Evolutionary conservation across 352 stramenopile species (phyloP).

Genomic region (Phytophthora fragariaefolia): DNA sequence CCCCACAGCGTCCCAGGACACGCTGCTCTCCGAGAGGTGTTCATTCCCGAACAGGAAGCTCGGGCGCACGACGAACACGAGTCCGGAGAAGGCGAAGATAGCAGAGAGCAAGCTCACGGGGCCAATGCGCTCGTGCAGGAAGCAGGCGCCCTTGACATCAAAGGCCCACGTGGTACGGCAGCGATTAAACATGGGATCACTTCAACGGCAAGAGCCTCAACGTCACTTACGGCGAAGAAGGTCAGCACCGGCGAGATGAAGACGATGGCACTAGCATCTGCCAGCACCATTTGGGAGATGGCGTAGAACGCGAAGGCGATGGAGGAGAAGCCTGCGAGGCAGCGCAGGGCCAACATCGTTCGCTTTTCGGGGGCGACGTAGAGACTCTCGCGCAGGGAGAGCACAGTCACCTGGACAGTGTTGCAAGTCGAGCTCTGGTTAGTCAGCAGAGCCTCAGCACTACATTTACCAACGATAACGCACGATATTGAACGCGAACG

Average conservation of each 20-base stretch:
- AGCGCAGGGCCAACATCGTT: constrained; percentile 53
- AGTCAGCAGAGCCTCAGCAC: not conserved
- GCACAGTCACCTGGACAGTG: not conserved
- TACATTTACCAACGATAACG: constrained; percentile 3
- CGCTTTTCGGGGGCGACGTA: constrained; percentile 43
- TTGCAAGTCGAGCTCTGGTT: not conserved
- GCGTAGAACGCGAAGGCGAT: constrained; percentile 71
- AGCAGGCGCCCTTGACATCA: constrained; percentile 27
- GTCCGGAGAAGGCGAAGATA: constrained; percentile 29
- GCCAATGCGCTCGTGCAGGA: constrained; percentile 43
- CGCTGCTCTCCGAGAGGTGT: constrained; percentile 20
- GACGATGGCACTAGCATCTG: constrained; percentile 63
- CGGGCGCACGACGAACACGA: constrained; percentile 52
- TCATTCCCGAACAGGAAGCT: constrained; percentile 44
- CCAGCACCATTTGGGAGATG: constrained; percentile 67
- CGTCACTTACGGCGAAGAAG: constrained; percentile 20
- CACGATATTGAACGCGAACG: constrained; percentile 58
- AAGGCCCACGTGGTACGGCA: not conserved
- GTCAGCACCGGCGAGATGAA: constrained; percentile 47
- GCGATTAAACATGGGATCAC: not conserved
- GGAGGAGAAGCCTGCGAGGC: constrained; percentile 55
- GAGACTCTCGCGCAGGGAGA: constrained; percentile 29
- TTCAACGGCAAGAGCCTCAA: not conserved
- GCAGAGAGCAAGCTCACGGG: constrained; percentile 30
- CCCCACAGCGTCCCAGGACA: constrained; percentile 30